Evolutionary conservation across 768 basidiomycete genomes (phyloP).

Genomic region (Mycena pura): DNA sequence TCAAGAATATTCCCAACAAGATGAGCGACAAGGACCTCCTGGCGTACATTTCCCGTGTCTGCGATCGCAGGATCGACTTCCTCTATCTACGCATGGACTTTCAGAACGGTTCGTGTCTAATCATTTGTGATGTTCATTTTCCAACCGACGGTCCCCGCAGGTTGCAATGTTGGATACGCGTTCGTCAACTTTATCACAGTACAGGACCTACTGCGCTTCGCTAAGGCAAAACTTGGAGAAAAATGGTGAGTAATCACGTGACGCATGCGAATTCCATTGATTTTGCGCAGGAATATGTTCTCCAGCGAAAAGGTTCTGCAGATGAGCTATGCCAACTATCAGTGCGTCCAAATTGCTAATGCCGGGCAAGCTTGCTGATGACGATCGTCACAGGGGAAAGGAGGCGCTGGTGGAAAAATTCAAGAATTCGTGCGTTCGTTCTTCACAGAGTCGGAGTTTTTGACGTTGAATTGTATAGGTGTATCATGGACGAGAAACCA

Average conservation of each 20-base stretch:
- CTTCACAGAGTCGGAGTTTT: no score
- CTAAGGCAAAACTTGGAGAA: slow-evolving; percentile 73
- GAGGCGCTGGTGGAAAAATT: slow-evolving; percentile 92
- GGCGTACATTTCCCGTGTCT: slow-evolving; percentile 71
- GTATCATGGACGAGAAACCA: slow-evolving; percentile 87
- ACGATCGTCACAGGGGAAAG: slow-evolving; percentile 65
- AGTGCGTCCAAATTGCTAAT: slow-evolving; percentile 59
- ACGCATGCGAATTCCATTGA: slow-evolving; percentile 3
- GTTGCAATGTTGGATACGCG: slow-evolving; percentile 82
- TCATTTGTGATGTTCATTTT: slow-evolving; percentile 9
- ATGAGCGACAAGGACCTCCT: slow-evolving; percentile 80
- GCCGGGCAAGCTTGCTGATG: slow-evolving; percentile 15
- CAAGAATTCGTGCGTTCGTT: slow-evolving; percentile 66
- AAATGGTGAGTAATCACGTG: slow-evolving; percentile 65
- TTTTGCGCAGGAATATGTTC: slow-evolving; percentile 79
- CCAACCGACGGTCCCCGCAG: slow-evolving; percentile 42
- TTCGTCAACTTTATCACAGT: slow-evolving; percentile 91
- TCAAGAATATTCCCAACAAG: slow-evolving; percentile 94
- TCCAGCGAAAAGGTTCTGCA: slow-evolving; percentile 90
- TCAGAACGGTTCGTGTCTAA: slow-evolving; percentile 63
- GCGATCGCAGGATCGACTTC: slow-evolving; percentile 82
- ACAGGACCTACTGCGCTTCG: slow-evolving; percentile 77
- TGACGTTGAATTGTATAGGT: slow-evolving; percentile 22
- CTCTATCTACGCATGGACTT: slow-evolving; percentile 90
- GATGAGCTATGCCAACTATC: slow-evolving; percentile 93